Percentiles rank a stretch among this genome's conserved stretches.
phyloP scores from a whole-genome alignment of 345 rosid genomes.

The Populus ilicifolia region DNA sequence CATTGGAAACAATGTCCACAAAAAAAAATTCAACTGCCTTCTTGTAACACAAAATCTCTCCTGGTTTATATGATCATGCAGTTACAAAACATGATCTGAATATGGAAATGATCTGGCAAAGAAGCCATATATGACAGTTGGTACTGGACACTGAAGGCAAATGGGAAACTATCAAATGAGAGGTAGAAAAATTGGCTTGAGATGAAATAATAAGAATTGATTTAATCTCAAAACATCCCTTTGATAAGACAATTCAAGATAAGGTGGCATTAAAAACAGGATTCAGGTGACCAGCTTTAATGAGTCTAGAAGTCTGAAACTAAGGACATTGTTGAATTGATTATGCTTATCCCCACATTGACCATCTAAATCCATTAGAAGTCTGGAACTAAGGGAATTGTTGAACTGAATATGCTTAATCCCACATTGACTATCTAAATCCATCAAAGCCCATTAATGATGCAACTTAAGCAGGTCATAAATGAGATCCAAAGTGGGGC shows the following conservation, averaged over 20 bases:
- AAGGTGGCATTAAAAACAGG: neutral
- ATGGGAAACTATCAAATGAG: neutral
- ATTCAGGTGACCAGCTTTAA: neutral
- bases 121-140: neutral
- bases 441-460: neutral
- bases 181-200: neutral
- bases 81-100: neutral
- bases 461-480: neutral
- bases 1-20: neutral
- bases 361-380: neutral
- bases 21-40: neutral
- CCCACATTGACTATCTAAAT: neutral
- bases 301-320: neutral
- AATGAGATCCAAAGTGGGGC: neutral
- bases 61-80: neutral
- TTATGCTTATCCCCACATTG: neutral
- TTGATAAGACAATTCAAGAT: neutral
- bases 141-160: neutral
- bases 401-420: neutral
- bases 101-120: neutral
- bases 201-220: neutral
- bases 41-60: neutral
- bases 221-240: neutral
- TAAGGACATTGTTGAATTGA: neutral
- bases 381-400: neutral